Evolutionary conservation across 306 rosid genomes (phyloP).

Genomic region (Crotalaria pallida): DNA sequence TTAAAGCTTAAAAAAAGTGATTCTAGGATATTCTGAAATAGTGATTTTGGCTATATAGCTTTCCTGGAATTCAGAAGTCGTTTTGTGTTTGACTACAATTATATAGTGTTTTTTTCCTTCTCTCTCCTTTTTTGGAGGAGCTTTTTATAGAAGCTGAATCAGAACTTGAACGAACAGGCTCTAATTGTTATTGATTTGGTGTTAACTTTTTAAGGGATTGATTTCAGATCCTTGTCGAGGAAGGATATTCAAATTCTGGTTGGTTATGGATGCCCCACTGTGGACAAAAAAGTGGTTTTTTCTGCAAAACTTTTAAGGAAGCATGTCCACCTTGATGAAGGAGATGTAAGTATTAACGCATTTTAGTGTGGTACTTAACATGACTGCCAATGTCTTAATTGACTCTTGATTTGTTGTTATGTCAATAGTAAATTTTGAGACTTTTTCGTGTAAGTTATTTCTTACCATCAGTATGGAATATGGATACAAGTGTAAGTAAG

Average conservation of each 20-base stretch:
- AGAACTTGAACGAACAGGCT: too few species aligned
- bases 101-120: too few species aligned
- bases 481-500: background rate
- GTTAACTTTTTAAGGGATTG: slow-evolving; percentile 6
- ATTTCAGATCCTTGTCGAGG: slow-evolving; percentile 85
- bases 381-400: background rate
- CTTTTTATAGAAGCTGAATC: too few species aligned
- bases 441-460: background rate
- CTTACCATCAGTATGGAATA: background rate
- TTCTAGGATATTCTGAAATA: too few species aligned
- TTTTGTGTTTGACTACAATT: too few species aligned
- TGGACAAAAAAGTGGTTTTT: slow-evolving; percentile 84
- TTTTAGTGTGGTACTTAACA: background rate
- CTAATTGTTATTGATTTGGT: background rate
- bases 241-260: slow-evolving; percentile 81
- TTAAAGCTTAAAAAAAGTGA: too few species aligned
- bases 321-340: slow-evolving; percentile 87
- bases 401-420: background rate
- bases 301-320: slow-evolving; percentile 84
- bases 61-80: too few species aligned
- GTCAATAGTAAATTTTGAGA: background rate
- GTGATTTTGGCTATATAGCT: too few species aligned
- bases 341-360: slow-evolving; percentile 64
- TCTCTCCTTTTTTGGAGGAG: too few species aligned
- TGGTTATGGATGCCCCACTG: slow-evolving; percentile 91